phyloP scores from a whole-genome alignment of 2,329 filamentous ascomycete species.

The Ceratocystis diversiconidia region DNA sequence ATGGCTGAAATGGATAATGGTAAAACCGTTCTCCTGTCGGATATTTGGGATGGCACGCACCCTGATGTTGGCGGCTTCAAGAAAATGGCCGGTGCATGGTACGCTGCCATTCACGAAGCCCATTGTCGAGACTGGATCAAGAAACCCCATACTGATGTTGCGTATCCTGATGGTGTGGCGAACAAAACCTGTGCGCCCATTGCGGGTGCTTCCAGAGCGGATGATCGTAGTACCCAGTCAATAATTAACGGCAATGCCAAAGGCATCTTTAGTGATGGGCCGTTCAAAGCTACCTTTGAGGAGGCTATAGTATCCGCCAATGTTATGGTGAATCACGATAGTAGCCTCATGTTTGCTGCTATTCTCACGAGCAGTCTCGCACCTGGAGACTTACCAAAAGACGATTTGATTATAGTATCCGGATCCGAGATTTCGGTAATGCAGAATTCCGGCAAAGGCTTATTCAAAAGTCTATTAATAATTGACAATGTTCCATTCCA shows the following conservation, averaged over 20 bases:
- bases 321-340: not conserved
- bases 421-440: not conserved
- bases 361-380: slow-evolving; percentile 10
- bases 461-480: not conserved
- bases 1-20: slow-evolving; percentile 18
- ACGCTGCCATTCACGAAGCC: slow-evolving; percentile 23
- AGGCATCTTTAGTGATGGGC: slow-evolving; percentile 11
- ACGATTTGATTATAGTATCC: slow-evolving; percentile 7
- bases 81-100: slow-evolving; percentile 31
- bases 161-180: slow-evolving; percentile 6
- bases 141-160: slow-evolving; percentile 7
- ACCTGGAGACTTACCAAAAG: not conserved
- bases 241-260: slow-evolving; percentile 5
- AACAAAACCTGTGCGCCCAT: slow-evolving; percentile 1
- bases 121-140: slow-evolving; percentile 18
- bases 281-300: slow-evolving; percentile 6
- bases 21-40: slow-evolving; percentile 17
- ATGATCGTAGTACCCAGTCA: slow-evolving; percentile 1
- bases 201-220: slow-evolving; percentile 6
- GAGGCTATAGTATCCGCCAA: not conserved
- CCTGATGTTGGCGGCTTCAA: slow-evolving; percentile 28
- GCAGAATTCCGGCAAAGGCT: not conserved
- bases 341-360: slow-evolving; percentile 16
- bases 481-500: slow-evolving; percentile 3
- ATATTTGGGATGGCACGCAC: slow-evolving; percentile 29